Evolutionary conservation across 352 stramenopile species (phyloP), one percentile per base, ranked within the genome.

Genomic region (Globisporangium viniferum): DNA sequence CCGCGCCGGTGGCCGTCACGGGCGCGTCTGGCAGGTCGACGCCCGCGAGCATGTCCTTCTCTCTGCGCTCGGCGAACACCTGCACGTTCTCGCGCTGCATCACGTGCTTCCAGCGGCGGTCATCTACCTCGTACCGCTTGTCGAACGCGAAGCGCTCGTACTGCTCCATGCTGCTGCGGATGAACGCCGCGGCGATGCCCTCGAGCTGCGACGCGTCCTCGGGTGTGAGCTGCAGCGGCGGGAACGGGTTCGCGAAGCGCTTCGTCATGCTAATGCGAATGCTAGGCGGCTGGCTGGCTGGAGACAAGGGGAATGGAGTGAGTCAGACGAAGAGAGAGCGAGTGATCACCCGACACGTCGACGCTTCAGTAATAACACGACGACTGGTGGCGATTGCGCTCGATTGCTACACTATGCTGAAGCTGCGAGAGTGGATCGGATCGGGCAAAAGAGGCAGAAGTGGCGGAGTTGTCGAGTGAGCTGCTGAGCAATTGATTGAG

Each of bases 101-200:
- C 31, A 70, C 41, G 35, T 48, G 33, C 39, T 68, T 70, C 65
- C 58, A 68, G 6, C 65, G 58, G 22, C 33, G 56, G 14, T 59
- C 48, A 29, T 70, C 65, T 9, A 70, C 58, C 27, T 51, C 22
- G 22, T 59, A 39, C 24, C 36, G 29, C n/a, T 59, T 24, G 41
- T 70, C 59, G 41, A 58, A 59, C 22, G 51, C 41, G 36, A 59
- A 59, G 29, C 39, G 36, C 57, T 68, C 65, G 48, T 68, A 68
- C 35, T 70, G 56, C 24, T 58, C 57, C 31, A 70, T 65, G 29
- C 27, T 49, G 8, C 22, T 27, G 31, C 31, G 65, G 39, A 67
- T 29, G 59, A 70, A 59, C 20, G 46, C 56, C 2, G 66, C 29
- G 12, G 65, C 65, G 41, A 70, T 15, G 46, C 22, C 27, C 41